Evolutionary conservation across 1,139 yeast genomes (phyloP).

Genomic region (Pichia kudriavzevii): DNA sequence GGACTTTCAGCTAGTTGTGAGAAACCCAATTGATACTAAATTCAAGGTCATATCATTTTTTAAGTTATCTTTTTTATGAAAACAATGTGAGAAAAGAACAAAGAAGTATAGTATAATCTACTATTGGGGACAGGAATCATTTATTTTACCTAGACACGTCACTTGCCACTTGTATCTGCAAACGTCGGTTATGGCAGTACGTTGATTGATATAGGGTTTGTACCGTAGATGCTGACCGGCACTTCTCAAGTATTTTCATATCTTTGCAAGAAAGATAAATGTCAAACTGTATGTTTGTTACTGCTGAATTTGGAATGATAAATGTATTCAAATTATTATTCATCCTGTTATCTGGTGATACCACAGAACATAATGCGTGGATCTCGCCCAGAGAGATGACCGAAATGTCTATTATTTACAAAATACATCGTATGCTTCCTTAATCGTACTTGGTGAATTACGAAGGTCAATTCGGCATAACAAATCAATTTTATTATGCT

Average conservation of each 20-base stretch:
- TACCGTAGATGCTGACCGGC: slow-evolving; percentile 30
- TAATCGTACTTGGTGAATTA: slow-evolving; percentile 43
- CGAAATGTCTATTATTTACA: slow-evolving; percentile 38
- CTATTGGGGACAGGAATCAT: no score
- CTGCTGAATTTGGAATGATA: slow-evolving; percentile 38
- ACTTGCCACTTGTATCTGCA: no score
- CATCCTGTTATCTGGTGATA: slow-evolving; percentile 40
- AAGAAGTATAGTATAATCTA: no score
- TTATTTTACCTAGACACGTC: no score
- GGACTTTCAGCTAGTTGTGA: slow-evolving; percentile 33
- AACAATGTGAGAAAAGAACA: no score
- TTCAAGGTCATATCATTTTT: slow-evolving; percentile 28
- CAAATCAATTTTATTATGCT: slow-evolving; percentile 36
- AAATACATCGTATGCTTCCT: slow-evolving; percentile 29
- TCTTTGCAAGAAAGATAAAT: slow-evolving; percentile 21
- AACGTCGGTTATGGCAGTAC: slow-evolving; percentile 18
- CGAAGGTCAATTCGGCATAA: slow-evolving; percentile 41
- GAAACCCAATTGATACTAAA: slow-evolving; percentile 22
- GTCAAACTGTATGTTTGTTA: slow-evolving; percentile 44
- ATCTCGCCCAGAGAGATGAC: slow-evolving; percentile 46
- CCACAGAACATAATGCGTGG: slow-evolving; percentile 34
- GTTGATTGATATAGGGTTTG: slow-evolving; percentile 20
- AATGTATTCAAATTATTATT: slow-evolving; percentile 36
- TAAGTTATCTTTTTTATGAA: no score
- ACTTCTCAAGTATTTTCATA: slow-evolving; percentile 27